Evolutionary conservation across 1,139 yeast genomes (phyloP), one percentile per base, ranked within the genome.

Genomic region (Candida neerlandica): DNA sequence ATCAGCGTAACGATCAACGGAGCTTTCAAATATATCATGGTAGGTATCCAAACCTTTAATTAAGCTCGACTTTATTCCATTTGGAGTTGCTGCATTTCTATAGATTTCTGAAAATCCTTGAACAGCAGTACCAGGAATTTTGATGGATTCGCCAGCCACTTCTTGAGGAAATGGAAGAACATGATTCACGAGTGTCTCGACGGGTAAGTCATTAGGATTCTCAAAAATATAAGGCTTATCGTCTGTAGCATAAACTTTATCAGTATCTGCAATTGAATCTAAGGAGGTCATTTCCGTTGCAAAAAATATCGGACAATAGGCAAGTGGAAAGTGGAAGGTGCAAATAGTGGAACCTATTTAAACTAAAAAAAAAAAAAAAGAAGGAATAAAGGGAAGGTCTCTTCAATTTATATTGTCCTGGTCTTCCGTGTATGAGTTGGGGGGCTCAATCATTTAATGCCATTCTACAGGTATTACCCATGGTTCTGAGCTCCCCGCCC

Each of bases 21-120:
- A 57, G 26, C 56, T 50, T 40, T 61, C 60, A 55, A 71, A 66
- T 21, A 65, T 47, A 7, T 53, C 54, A 50, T 64, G 65, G 46
- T 63, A 65, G 4, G 78, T 73, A 46, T 67, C 64, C 43, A 70
- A 55, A 6, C 64, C 68, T 21, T 60, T 55, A 6, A 57, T 44
- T 19, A 69, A 37, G 16, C 55, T 63, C 11, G 53, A 54, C 53
- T 71, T 73, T 40, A 63, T 48, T 3, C 55, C 53, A 18, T 54
- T 54, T 15, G 69, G 64, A n/a, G 44, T 46, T 35, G 58, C 58
- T 26, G 63, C 63, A 54, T 70, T 73, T 41, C 78, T 57, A 58
- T 67, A 74, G 42, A 73, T 63, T 11, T 64, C 59, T 11, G 75
- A 67, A 51, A 52, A 67, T 1, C 75, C 77, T 1, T 55, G 59